A percentile compares a stretch with the other conserved stretches of the same genome.
Conservation (phyloP, 768 basidiomycete genomes). For the Phanerodontia chrysosporium region DNA sequence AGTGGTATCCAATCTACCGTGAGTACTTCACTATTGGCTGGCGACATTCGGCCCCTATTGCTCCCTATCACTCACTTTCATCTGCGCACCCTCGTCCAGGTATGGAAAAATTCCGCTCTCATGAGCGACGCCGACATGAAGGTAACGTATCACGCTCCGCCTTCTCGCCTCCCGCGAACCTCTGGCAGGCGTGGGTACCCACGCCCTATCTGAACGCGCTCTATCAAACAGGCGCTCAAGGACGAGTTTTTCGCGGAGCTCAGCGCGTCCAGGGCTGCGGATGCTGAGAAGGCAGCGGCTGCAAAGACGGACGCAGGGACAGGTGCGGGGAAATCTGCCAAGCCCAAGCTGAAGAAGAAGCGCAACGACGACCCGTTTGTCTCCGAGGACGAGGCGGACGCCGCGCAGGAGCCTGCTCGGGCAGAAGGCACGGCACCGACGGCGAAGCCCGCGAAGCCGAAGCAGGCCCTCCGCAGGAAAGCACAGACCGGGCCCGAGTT, state of each 20-base stretch:
- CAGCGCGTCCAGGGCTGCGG: constrained; percentile 26
- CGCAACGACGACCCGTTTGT: constrained; percentile 51
- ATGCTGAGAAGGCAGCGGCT: constrained; percentile 19
- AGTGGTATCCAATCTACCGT: constrained; percentile 73
- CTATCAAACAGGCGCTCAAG: constrained; percentile 47
- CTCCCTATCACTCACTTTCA: background rate
- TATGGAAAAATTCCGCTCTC: constrained; percentile 64
- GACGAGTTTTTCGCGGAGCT: constrained; percentile 56
- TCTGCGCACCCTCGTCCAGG: constrained; percentile 30
- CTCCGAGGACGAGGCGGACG: constrained; percentile 41
- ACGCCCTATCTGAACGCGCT: background rate
- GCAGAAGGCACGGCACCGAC: background rate
- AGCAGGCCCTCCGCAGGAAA: constrained; percentile 14
- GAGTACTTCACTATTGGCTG: constrained; percentile 13
- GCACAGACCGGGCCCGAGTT: constrained; percentile 9
- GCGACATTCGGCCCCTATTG: background rate
- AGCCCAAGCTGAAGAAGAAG: constrained; percentile 42
- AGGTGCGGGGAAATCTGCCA: constrained; percentile 27
- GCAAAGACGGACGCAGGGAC: constrained; percentile 5
- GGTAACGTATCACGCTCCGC: constrained; percentile 30
- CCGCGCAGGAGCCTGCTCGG: constrained; percentile 18
- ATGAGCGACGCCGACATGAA: constrained; percentile 60
- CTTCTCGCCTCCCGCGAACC: background rate
- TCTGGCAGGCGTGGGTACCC: background rate
- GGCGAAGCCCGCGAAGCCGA: constrained; percentile 18